Base-by-base conservation (phyloP, 495 filamentous ascomycete genomes). In the Lentithecium fluviatile region DNA sequence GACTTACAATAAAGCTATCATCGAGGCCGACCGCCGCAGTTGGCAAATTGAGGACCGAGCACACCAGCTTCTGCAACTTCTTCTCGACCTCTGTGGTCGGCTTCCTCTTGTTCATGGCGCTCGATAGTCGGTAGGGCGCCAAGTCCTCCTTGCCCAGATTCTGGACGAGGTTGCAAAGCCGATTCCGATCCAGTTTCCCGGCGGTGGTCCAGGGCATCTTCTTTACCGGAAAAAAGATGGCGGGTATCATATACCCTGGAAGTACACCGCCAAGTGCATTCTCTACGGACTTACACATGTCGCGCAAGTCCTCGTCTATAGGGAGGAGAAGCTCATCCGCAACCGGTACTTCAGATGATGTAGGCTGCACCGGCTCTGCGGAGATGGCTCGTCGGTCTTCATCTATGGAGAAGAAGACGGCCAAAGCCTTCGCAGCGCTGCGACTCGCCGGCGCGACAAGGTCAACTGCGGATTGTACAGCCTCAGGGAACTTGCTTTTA, bases 401-500 rank as follows among this genome's bases (percentile, higher is more conserved):
- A 2, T 60, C 56, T 1, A 54, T 17, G 21, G 52, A 29, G 46
- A 62, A 58, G 53, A 66, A 66, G 6, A 58, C 58, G 21, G 58
- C 63, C 36, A 66, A 36, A 13, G 58, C 58, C 45, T 61, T 61
- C 17, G 21, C 20, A 8, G 48, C 12, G n/a, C 24, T 62, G 25
- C 58, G 58, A 32, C 58, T 62, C 38, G 58, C 58, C 25, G 63
- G 57, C 13, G 49, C 63, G 24, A 66, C 62, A 29, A 65, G 50
- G 12, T 65, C 62, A 4, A 65, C 62, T 0, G 56, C 56, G 10
- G 56, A 54, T 26, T 65, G 56, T 8, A 59, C 38, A 8, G 25
- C 46, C 34, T 65, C 62, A 10, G 62, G 62, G 19, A 60, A 46
- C 43, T 60, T 60, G 19, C 32, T 60, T 46, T 66, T 78, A 52